Conservation (phyloP, 108 stramenopile genomes). For the Discostella pseudostelligera region DNA sequence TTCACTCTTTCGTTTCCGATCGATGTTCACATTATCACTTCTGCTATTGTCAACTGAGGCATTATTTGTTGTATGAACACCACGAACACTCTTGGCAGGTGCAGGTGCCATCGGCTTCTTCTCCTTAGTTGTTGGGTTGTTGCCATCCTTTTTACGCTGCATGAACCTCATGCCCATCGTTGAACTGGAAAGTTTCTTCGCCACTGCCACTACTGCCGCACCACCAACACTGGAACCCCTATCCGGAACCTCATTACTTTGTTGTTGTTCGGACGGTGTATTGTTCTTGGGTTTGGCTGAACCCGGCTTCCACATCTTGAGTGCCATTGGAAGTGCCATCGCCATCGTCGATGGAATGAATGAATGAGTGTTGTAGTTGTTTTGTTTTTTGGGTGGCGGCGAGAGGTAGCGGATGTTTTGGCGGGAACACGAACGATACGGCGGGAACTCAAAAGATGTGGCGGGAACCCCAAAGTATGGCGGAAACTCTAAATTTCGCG, state of each 20-base stretch:
- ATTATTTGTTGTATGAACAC: conserved; percentile 4
- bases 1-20: conserved; percentile 20
- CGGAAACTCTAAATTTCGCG: too few relatives aligned
- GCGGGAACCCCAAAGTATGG: too few relatives aligned
- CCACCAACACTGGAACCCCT: not conserved
- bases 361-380: too few relatives aligned
- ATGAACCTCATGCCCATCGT: conserved; percentile 90
- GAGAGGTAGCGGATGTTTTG: too few relatives aligned
- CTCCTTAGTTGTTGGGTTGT: conserved; percentile 3
- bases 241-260: conserved; percentile 2
- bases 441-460: too few relatives aligned
- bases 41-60: not conserved
- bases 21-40: conserved; percentile 6
- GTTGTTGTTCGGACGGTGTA: conserved; percentile 14
- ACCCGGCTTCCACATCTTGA: conserved; percentile 72
- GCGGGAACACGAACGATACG: too few relatives aligned
- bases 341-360: too few relatives aligned
- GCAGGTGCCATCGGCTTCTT: conserved; percentile 12
- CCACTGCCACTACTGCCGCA: conserved; percentile 3
- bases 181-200: conserved; percentile 67
- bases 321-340: not conserved
- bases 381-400: too few relatives aligned
- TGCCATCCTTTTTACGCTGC: conserved; percentile 56
- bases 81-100: conserved; percentile 3
- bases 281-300: conserved; percentile 47